Percentiles rank a stretch among this genome's conserved stretches.
phyloP scores from a whole-genome alignment of 805 yeast genomes.

The Nakazawaea ambrosiae region DNA sequence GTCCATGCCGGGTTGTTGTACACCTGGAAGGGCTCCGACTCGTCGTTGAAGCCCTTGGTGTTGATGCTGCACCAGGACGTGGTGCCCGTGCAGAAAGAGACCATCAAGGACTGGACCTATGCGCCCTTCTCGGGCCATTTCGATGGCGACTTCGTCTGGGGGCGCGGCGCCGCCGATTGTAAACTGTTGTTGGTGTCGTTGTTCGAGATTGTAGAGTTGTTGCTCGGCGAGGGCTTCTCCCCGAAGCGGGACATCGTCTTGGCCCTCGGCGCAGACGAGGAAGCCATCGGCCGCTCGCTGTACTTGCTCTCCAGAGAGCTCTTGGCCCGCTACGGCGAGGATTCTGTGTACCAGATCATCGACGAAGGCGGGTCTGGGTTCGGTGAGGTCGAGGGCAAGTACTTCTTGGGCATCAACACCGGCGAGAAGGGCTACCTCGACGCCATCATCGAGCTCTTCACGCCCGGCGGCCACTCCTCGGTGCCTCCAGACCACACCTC shows the following conservation, averaged over 20 bases:
- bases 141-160: constrained; percentile 61
- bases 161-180: constrained; percentile 71
- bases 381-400: constrained; percentile 32
- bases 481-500: constrained; percentile 76
- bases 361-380: constrained; percentile 60
- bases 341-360: constrained; percentile 51
- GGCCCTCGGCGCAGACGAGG: constrained; percentile 76
- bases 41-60: constrained; percentile 51
- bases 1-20: constrained; percentile 54
- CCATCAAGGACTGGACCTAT: constrained; percentile 51
- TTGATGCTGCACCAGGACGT: constrained; percentile 74
- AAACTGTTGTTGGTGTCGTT: constrained; percentile 59
- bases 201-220: constrained; percentile 53
- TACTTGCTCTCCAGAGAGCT: constrained; percentile 35
- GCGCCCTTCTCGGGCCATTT: constrained; percentile 59
- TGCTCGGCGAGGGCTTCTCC: constrained; percentile 41
- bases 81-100: constrained; percentile 63
- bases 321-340: constrained; percentile 46
- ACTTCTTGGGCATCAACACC: constrained; percentile 47
- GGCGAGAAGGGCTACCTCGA: constrained; percentile 54
- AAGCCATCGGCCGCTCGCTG: constrained; percentile 64
- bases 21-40: constrained; percentile 53
- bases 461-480: constrained; percentile 78
- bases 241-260: constrained; percentile 60
- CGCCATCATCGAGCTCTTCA: constrained; percentile 37